A percentile compares a stretch with the other conserved stretches of the same genome.
Evolutionary conservation across 257 asterid species (phyloP).

Genomic region (Solanum virginianum): DNA sequence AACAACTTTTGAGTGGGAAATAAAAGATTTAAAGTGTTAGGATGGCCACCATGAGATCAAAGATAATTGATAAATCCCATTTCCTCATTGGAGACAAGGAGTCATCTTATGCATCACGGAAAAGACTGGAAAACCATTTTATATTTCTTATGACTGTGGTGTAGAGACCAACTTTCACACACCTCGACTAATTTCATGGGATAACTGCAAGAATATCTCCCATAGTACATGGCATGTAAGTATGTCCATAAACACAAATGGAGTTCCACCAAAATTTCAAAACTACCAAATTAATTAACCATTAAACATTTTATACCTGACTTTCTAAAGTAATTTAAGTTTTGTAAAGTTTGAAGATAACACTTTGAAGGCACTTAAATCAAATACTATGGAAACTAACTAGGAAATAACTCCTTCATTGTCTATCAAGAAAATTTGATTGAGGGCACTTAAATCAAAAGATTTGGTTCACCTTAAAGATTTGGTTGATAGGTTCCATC

Average conservation of each 20-base stretch:
- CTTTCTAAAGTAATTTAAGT: background rate
- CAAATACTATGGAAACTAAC: background rate
- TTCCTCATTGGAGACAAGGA: background rate
- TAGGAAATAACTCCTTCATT: background rate
- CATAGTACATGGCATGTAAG: background rate
- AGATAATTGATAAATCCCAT: background rate
- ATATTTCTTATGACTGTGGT: too few relatives aligned
- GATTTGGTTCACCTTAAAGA: background rate
- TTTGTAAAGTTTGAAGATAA: background rate
- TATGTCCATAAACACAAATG: background rate
- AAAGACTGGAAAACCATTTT: background rate
- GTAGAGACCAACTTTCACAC: too few relatives aligned
- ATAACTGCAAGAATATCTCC: background rate
- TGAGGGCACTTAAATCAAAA: background rate
- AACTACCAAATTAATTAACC: background rate
- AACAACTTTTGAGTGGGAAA: background rate
- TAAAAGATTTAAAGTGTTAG: background rate
- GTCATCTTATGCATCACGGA: background rate
- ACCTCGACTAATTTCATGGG: too few relatives aligned
- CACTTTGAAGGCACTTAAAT: background rate
- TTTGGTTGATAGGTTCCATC: background rate
- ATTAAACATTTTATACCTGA: background rate
- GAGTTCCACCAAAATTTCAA: background rate
- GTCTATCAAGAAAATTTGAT: background rate
- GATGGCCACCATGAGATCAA: background rate